phyloP scores from a whole-genome alignment of 1,284 basidiomycete genomes.

The Heterobasidion parviporum region DNA sequence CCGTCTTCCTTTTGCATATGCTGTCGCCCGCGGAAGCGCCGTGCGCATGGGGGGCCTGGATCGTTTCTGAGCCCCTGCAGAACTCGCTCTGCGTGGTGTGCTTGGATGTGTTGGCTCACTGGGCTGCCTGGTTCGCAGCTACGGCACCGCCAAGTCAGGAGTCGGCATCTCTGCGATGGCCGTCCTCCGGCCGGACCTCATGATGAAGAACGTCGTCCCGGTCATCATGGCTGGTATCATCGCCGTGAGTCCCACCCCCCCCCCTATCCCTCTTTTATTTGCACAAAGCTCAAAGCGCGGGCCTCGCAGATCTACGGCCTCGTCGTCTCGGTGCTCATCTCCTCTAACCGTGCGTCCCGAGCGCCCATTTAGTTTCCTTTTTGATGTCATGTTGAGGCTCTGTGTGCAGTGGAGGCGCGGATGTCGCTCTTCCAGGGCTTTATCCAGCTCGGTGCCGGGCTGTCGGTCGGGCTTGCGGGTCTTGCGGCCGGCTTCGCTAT shows the following conservation, averaged over 20 bases:
- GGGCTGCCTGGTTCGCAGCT: constrained; percentile 32
- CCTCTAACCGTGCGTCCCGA: constrained; percentile 58
- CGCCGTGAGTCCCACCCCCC: constrained; percentile 49
- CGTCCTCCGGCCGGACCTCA: constrained; percentile 87
- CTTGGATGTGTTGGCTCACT: neutral
- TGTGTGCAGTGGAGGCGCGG: constrained; percentile 31
- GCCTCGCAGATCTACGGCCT: constrained; percentile 68
- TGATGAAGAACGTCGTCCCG: constrained; percentile 95
- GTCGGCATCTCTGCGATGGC: constrained; percentile 99
- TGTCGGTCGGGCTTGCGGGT: constrained; percentile 89
- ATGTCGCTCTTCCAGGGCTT: constrained; percentile 83
- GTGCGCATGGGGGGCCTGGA: no score
- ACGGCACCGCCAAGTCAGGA: constrained; percentile 97
- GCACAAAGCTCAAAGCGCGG: neutral
- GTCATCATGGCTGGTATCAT: constrained; percentile 99
- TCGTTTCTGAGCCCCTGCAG: no score
- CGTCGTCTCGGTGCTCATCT: constrained; percentile 87
- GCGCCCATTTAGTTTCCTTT: neutral
- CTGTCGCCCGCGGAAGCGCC: no score
- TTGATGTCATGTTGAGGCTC: neutral
- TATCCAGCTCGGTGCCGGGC: constrained; percentile 89
- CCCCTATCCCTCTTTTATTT: neutral
- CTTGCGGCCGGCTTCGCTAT: constrained; percentile 98
- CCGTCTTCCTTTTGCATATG: no score
- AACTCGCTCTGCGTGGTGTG: neutral